Percentiles rank a stretch among this genome's conserved stretches.
Conservation (phyloP, 202 grass and related monocot genomes). For the Digitaria exilis region DNA sequence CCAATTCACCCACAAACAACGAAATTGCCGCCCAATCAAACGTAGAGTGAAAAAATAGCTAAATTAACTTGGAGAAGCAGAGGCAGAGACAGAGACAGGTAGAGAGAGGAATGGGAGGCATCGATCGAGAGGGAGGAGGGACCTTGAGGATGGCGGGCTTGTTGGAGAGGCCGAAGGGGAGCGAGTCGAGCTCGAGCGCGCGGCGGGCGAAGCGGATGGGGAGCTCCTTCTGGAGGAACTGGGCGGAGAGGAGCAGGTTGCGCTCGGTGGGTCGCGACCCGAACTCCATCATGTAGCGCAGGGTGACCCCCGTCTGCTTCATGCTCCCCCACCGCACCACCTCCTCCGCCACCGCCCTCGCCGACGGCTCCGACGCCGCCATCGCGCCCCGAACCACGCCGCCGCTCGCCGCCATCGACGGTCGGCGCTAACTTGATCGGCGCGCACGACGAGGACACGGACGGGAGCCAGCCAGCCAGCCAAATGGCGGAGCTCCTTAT, state of each 20-base stretch:
- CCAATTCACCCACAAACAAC: constrained; percentile 16
- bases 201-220: constrained; percentile 83
- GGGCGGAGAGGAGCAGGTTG: constrained; percentile 86
- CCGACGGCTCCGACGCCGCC: constrained; percentile 68
- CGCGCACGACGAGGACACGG: background rate
- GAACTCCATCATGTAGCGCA: constrained; percentile 99
- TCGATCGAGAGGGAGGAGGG: background rate
- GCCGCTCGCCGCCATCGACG: background rate
- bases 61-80: background rate
- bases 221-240: constrained; percentile 92
- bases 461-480: background rate
- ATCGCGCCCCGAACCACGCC: constrained; percentile 15
- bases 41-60: constrained; percentile 1
- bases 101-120: background rate
- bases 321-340: constrained; percentile 78
- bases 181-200: constrained; percentile 70
- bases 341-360: constrained; percentile 80
- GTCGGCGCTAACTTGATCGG: too few species aligned
- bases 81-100: background rate
- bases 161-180: constrained; percentile 82
- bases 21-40: background rate
- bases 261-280: constrained; percentile 61
- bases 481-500: constrained; percentile 34
- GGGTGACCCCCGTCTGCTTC: constrained; percentile 86
- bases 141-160: constrained; percentile 93